Conservation (phyloP, 2,329 filamentous ascomycete species). For the Escovopsis sp. region DNA sequence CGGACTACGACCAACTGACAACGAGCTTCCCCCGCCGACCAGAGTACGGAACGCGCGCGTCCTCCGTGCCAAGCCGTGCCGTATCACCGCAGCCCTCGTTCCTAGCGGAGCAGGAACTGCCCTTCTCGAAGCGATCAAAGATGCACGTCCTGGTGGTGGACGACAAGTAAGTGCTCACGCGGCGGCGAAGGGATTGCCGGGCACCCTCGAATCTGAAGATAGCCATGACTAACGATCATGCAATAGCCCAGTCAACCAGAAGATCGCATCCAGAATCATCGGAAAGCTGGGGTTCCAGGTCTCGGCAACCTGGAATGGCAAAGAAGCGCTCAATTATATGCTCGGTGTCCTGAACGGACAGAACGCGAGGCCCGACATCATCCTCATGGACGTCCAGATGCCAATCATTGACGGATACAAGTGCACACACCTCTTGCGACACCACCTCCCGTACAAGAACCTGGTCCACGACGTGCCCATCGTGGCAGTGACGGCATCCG, state of each 20-base stretch:
- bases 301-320: conserved; percentile 59
- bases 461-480: conserved; percentile 51
- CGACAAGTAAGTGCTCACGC: conserved; percentile 46
- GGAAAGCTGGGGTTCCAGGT: conserved; percentile 58
- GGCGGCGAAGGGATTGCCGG: neutral
- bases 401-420: conserved; percentile 64
- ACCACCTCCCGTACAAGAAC: conserved; percentile 47
- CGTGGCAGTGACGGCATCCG: conserved; percentile 68
- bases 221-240: conserved; percentile 6
- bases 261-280: conserved; percentile 63
- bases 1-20: conserved; percentile 41
- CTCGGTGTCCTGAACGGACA: conserved; percentile 33
- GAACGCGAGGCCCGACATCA: conserved; percentile 50
- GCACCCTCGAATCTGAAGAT: too few species aligned
- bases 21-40: conserved; percentile 23
- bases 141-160: conserved; percentile 65
- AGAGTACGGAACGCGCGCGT: conserved; percentile 12
- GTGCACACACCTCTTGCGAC: conserved; percentile 57
- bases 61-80: conserved; percentile 14
- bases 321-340: conserved; percentile 64
- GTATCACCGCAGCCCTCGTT: conserved; percentile 21
- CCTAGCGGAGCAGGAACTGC: conserved; percentile 31
- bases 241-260: conserved; percentile 48
- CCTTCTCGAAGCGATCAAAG: conserved; percentile 41
- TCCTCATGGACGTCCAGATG: conserved; percentile 69